Percentiles rank a stretch among this genome's conserved stretches.
Evolutionary conservation across 148 eudicot species (phyloP).

Genomic region (Vaccinium myrtillus): DNA sequence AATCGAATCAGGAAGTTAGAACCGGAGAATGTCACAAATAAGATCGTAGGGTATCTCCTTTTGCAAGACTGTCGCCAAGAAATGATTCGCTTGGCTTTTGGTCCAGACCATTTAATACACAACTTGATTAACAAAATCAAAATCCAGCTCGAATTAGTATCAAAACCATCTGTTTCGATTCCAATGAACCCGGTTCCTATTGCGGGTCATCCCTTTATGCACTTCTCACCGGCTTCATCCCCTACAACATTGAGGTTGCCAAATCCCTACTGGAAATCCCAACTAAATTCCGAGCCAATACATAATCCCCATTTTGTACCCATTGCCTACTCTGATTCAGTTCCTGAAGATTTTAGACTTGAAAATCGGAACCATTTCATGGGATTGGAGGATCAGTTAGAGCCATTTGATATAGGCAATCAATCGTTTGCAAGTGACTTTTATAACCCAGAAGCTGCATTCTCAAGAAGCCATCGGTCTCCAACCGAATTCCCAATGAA

Average conservation of each 20-base stretch:
- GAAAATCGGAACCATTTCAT: conserved; percentile 33
- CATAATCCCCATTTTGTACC: conserved; percentile 29
- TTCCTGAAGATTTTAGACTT: conserved; percentile 34
- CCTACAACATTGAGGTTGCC: conserved; percentile 26
- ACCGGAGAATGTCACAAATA: conserved; percentile 49
- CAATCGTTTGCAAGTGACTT: conserved; percentile 33
- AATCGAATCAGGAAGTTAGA: conserved; percentile 58
- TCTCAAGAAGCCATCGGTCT: conserved; percentile 35
- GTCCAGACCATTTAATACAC: conserved; percentile 51
- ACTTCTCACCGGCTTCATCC: conserved; percentile 38
- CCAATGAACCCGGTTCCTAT: conserved; percentile 31
- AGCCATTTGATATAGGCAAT: conserved; percentile 25
- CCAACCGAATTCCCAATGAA: conserved; percentile 57
- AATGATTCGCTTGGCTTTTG: conserved; percentile 61
- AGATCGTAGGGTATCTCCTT: conserved; percentile 60
- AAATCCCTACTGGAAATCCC: conserved; percentile 41
- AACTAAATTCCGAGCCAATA: conserved; percentile 21
- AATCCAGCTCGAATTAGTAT: conserved; percentile 26
- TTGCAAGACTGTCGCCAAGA: conserved; percentile 46
- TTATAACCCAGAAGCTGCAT: conserved; percentile 41
- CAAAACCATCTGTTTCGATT: conserved; percentile 34
- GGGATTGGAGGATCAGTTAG: conserved; percentile 45
- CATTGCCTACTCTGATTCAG: conserved; percentile 30
- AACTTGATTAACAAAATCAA: conserved; percentile 48
- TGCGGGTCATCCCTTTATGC: conserved; percentile 37